These are phyloP conservation scores for Colletotrichum gloeosporioides DNA, from an alignment of 2,329 filamentous ascomycete species.

Conservation along the genomic window DNA sequence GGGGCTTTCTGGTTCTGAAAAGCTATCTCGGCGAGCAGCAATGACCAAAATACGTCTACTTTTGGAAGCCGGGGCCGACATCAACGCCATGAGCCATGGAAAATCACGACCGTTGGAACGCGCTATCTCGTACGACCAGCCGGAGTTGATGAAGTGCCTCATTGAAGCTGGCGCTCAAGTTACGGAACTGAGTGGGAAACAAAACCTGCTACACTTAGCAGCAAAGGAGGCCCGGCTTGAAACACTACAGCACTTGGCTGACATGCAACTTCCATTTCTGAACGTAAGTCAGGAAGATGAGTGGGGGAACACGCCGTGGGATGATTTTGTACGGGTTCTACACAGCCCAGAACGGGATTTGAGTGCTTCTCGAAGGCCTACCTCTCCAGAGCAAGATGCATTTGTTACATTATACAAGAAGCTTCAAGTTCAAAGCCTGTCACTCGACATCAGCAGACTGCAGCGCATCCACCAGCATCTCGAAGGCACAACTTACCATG, in stretches of 20 bases:
- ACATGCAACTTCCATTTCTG: accelerated
- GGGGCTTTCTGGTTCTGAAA: accelerated
- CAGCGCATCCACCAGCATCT: background rate
- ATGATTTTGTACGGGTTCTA: background rate
- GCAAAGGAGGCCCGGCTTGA: accelerated
- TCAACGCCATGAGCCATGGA: accelerated
- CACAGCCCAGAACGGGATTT: accelerated
- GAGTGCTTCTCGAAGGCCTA: accelerated
- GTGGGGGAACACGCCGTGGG: background rate
- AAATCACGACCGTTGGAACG: accelerated
- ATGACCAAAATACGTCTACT: background rate
- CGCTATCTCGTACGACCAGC: accelerated
- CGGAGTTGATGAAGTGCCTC: background rate
- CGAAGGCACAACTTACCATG: background rate
- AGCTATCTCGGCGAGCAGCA: accelerated
- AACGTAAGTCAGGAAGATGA: background rate
- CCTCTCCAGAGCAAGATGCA: accelerated
- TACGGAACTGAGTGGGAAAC: accelerated
- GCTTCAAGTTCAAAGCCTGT: background rate
- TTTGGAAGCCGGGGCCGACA: background rate
- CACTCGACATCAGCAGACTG: background rate
- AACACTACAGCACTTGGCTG: background rate
- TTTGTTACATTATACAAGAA: background rate
- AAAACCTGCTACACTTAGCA: background rate
- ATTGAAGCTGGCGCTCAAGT: background rate